Evolutionary conservation across 75 land plant genomes (phyloP).

Genomic region (Isoetes taiwanensis): DNA sequence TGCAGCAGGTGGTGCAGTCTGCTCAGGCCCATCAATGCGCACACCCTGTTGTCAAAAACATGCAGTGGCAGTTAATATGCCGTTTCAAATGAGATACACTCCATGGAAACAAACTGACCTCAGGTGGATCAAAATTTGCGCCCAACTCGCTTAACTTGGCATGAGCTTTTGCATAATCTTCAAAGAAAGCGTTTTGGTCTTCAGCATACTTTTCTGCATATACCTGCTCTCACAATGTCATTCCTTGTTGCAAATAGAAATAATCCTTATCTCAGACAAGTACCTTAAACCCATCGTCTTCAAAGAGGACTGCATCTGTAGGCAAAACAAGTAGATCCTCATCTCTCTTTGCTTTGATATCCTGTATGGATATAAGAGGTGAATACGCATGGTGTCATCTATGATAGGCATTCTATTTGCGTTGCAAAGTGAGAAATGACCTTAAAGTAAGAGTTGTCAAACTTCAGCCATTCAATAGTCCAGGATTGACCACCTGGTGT

Average conservation of each 20-base stretch:
- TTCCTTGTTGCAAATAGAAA: too few relatives aligned
- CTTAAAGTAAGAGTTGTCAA: slow-evolving; percentile 95
- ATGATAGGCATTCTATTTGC: not conserved
- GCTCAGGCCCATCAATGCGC: slow-evolving; percentile 16
- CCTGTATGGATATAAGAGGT: slow-evolving; percentile 28
- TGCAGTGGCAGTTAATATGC: not conserved
- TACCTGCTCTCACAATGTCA: slow-evolving; percentile 24
- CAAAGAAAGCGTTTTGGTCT: slow-evolving; percentile 82
- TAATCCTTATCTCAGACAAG: too few relatives aligned
- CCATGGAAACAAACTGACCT: slow-evolving; percentile 22
- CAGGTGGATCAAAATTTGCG: slow-evolving; percentile 89
- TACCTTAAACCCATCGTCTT: slow-evolving; percentile 83
- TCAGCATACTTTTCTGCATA: slow-evolving; percentile 94
- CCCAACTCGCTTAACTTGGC: slow-evolving; percentile 94
- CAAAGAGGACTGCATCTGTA: slow-evolving; percentile 87
- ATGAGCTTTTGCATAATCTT: slow-evolving; percentile 96
- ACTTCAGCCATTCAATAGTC: slow-evolving; percentile 96
- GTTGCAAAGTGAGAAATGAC: slow-evolving; percentile 17
- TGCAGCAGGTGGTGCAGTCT: slow-evolving; percentile 31
- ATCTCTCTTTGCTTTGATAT: slow-evolving; percentile 78
- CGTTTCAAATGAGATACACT: not conserved
- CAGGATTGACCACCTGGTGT: slow-evolving; percentile 97
- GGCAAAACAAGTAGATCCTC: slow-evolving; percentile 87
- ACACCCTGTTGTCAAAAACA: slow-evolving; percentile 9
- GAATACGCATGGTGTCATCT: not conserved